phyloP scores from a whole-genome alignment of 208 protist genomes.

The Wallacemonas sp. region DNA sequence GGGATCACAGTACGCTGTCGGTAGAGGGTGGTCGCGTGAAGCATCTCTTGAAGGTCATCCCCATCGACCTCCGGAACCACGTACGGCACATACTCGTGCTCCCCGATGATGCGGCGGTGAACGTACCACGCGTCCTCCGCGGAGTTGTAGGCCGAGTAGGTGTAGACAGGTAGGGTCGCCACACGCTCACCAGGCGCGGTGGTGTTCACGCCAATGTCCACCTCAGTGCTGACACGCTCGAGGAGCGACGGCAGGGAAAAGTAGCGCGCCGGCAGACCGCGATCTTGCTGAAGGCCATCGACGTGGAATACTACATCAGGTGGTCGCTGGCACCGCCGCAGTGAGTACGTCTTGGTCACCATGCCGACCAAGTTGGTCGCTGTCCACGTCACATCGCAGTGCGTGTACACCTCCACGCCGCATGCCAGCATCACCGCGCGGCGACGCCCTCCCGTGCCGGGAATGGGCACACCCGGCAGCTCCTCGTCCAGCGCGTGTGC shows the following conservation, averaged over 20 bases:
- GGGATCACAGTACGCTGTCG: conserved; percentile 44
- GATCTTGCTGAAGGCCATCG: conserved; percentile 19
- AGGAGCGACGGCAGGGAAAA: conserved; percentile 35
- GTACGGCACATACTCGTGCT: neutral
- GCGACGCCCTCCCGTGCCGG: neutral
- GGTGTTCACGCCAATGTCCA: neutral
- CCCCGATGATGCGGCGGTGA: neutral
- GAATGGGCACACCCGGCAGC: neutral
- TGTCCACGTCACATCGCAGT: conserved; percentile 75
- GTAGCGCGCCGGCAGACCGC: conserved; percentile 10
- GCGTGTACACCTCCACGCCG: conserved; percentile 54
- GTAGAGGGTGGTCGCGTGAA: neutral
- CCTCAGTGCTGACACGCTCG: conserved; percentile 22
- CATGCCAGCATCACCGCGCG: conserved; percentile 40
- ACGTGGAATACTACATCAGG: conserved; percentile 65
- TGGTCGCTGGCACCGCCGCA: conserved; percentile 77
- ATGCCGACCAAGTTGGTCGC: conserved; percentile 55
- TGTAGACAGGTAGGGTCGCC: neutral
- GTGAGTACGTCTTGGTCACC: conserved; percentile 68
- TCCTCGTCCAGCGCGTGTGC: too few species aligned
- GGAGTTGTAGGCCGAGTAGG: neutral
- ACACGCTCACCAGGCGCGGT: neutral
- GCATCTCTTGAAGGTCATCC: neutral
- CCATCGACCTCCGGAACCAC: neutral
- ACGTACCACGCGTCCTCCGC: neutral